These are phyloP conservation scores for Tolypocladium cylindrosporum DNA, from an alignment of 2,329 filamentous ascomycete genomes.

Conservation along the genomic window DNA sequence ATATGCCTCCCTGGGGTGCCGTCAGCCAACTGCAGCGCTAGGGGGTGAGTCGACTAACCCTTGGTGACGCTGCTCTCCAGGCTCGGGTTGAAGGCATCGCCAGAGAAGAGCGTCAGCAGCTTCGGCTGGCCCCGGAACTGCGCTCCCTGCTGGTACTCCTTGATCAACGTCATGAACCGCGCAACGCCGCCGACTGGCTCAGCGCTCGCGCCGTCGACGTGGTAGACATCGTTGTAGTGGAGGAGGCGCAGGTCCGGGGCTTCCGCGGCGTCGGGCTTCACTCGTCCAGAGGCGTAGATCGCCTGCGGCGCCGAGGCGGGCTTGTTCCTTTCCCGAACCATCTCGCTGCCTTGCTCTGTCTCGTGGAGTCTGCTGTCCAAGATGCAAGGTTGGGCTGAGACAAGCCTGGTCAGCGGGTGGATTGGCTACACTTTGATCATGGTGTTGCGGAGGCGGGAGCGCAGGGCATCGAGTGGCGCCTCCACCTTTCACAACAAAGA, in stretches of 20 bases:
- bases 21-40: not conserved
- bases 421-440: not conserved
- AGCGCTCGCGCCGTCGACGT: slow-evolving; percentile 64
- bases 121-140: slow-evolving; percentile 53
- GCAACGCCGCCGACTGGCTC: slow-evolving; percentile 77
- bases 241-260: slow-evolving; percentile 66
- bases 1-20: slow-evolving; percentile 58
- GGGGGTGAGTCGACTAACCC: slow-evolving; percentile 33
- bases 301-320: slow-evolving; percentile 14
- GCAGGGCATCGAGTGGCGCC: not conserved
- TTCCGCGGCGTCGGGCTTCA: not conserved
- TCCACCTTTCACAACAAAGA: not conserved
- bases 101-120: slow-evolving; percentile 75
- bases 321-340: not conserved
- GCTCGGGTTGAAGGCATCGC: slow-evolving; percentile 87
- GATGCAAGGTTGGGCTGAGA: not conserved
- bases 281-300: slow-evolving; percentile 10
- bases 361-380: not conserved
- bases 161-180: slow-evolving; percentile 68
- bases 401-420: not conserved
- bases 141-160: slow-evolving; percentile 59
- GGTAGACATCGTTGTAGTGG: slow-evolving; percentile 93
- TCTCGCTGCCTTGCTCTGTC: not conserved
- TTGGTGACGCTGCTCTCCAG: slow-evolving; percentile 85
- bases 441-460: not conserved